These are phyloP conservation scores for Parasitella parasitica DNA, from an alignment of 371 early-diverging fungal genomes.

Conservation along the genomic window DNA sequence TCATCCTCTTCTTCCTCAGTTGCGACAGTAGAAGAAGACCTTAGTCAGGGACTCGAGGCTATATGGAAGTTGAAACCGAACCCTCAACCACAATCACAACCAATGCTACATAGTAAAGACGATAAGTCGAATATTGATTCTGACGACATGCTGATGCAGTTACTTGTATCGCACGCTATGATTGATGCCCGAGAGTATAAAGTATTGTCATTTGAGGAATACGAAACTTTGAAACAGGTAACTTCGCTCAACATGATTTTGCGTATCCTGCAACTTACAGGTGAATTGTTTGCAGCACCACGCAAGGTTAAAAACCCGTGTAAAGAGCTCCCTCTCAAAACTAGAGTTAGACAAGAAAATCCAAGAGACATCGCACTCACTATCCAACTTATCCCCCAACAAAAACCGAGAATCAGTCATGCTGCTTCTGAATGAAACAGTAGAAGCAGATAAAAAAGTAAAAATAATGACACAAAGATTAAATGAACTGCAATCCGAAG, in stretches of 20 bases:
- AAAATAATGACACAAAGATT: conserved; percentile 69
- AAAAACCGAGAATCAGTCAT: conserved; percentile 24
- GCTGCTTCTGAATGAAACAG: conserved; percentile 13
- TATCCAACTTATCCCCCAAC: conserved; percentile 51
- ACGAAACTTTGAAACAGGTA: conserved; percentile 56
- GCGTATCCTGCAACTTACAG: background rate
- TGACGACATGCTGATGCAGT: conserved; percentile 56
- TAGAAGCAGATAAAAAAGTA: conserved; percentile 61
- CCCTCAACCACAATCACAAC: background rate
- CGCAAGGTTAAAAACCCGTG: conserved; percentile 17
- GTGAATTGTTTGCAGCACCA: conserved; percentile 20
- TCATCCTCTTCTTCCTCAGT: conserved; percentile 19
- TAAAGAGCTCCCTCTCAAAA: conserved; percentile 16
- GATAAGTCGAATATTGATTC: conserved; percentile 31
- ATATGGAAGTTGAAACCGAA: conserved; percentile 34
- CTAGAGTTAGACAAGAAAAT: conserved; percentile 68
- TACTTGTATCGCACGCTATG: conserved; percentile 61
- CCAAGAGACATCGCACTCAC: conserved; percentile 64
- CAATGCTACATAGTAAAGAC: too few species aligned
- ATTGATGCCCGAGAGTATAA: conserved; percentile 62
- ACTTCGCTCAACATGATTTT: too few species aligned
- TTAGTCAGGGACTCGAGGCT: conserved; percentile 28
- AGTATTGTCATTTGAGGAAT: conserved; percentile 53
- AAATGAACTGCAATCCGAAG: conserved; percentile 57
- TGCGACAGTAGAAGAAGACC: conserved; percentile 21